A percentile compares a stretch with the other conserved stretches of the same genome.
These are phyloP conservation scores for Talaromyces proteolyticus DNA, from an alignment of 495 filamentous ascomycete species.

Conservation along the genomic window DNA sequence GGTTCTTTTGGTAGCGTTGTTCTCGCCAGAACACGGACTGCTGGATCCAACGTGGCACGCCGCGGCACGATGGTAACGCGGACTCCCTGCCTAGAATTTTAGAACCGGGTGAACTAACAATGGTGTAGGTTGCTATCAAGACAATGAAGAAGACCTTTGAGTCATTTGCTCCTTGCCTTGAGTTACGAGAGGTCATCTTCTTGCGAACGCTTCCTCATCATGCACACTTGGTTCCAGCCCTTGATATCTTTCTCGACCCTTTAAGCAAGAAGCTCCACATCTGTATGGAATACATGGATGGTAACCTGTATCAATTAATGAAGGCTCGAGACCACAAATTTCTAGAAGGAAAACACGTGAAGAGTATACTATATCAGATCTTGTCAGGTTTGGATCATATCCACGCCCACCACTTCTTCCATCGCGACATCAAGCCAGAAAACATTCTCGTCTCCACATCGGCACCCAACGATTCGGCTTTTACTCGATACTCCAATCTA, in stretches of 20 bases:
- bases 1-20: conserved; percentile 97
- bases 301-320: conserved; percentile 98
- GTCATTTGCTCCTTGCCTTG: conserved; percentile 79
- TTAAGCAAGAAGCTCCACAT: conserved; percentile 95
- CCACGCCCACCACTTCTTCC: conserved; percentile 95
- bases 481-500: conserved; percentile 85
- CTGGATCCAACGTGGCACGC: conserved; percentile 82
- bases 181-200: conserved; percentile 96
- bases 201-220: conserved; percentile 81
- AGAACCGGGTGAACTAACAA: conserved; percentile 18
- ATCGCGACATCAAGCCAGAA: conserved; percentile 98
- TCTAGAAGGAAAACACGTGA: conserved; percentile 85
- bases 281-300: conserved; percentile 99
- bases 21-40: conserved; percentile 82
- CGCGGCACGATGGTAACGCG: conserved; percentile 81
- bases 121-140: conserved; percentile 89
- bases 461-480: conserved; percentile 71
- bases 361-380: conserved; percentile 97
- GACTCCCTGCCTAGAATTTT: background rate
- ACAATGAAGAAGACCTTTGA: conserved; percentile 99
- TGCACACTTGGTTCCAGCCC: conserved; percentile 86
- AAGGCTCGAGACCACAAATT: conserved; percentile 94
- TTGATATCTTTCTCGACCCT: conserved; percentile 98
- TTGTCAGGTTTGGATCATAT: conserved; percentile 94
- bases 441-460: conserved; percentile 98